Base-by-base conservation (phyloP, 2,329 filamentous ascomycete species). In the Phialocephala sp. region DNA sequence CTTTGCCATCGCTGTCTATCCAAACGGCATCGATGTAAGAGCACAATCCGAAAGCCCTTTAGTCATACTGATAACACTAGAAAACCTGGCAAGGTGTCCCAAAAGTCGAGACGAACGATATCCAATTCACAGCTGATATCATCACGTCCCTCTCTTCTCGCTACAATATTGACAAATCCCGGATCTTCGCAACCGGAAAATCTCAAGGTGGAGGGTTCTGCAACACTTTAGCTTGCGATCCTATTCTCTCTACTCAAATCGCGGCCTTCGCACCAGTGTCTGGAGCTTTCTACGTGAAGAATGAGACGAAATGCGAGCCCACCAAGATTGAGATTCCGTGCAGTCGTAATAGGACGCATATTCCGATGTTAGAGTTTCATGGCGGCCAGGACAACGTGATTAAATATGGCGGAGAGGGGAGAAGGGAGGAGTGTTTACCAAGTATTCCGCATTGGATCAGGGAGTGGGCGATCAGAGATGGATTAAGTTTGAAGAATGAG, bases 311-410 rank as follows among this genome's bases (percentile, higher is more conserved):
- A 11, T 81, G 79, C 69, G 64, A 77, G 14, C 78, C 80, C 1
- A 62, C 70, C 8, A 78, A 76, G 18, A 75, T 80, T 3, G 8
- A 66, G 4, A 74, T 76, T 56, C 74, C 72, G 12, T 83, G 80
- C 73, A 71, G 65, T 3, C 76, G 79, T 0, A 73, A 67, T 1
- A 73, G 76, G 47, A 67, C 57, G 0, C 70, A 77, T 4, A 64
- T 84, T 4, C 82, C 82, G 1, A 75, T 85, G 15, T 72, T 85
- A 12, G 80, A 83, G 52, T 80, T 84, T 60, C 84, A 85, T 70
- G 83, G 83, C n/a, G 79, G 77, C 1, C 76, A 69, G 2, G 83
- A 85, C 71, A 75, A 68, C 2, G 81, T 77, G 0, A 83, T 85
- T 32, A 68, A 73, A 0, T 84, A 84, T 64, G 64, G 71, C 3